These are phyloP conservation scores for Macrocybe gigantea DNA, from an alignment of 768 basidiomycete genomes.

Conservation along the genomic window DNA sequence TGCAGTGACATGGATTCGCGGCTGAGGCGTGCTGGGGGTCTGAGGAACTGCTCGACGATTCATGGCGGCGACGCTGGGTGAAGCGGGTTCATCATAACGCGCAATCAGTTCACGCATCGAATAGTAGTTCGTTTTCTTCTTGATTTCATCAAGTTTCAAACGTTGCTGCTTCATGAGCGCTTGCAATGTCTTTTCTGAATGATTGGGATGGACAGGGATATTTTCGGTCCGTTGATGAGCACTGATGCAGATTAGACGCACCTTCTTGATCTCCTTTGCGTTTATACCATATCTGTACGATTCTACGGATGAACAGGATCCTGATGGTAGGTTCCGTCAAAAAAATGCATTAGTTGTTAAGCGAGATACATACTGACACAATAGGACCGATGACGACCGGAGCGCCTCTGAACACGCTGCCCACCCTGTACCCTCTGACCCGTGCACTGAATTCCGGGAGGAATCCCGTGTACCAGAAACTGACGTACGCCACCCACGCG, in stretches of 20 bases:
- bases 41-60: slow-evolving; percentile 11
- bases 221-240: neutral
- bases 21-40: slow-evolving; percentile 5
- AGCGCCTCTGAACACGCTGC: slow-evolving; percentile 39
- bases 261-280: slow-evolving; percentile 79
- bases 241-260: slow-evolving; percentile 23
- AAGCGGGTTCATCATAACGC: slow-evolving; percentile 68
- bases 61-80: slow-evolving; percentile 39
- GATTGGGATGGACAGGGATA: slow-evolving; percentile 2
- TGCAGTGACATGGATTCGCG: neutral
- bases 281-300: slow-evolving; percentile 81
- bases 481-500: slow-evolving; percentile 66
- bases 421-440: slow-evolving; percentile 19
- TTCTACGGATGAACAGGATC: slow-evolving; percentile 70
- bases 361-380: slow-evolving; percentile 44
- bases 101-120: slow-evolving; percentile 86
- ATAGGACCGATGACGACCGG: slow-evolving; percentile 75
- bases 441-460: slow-evolving; percentile 37
- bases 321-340: slow-evolving; percentile 23
- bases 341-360: neutral
- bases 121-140: slow-evolving; percentile 97
- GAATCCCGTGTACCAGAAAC: slow-evolving; percentile 63
- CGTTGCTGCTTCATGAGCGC: slow-evolving; percentile 72
- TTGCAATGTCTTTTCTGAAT: slow-evolving; percentile 73
- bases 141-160: slow-evolving; percentile 88